Evolutionary conservation across 164 flowering plant species (phyloP).

Genomic region (Buxus sempervirens): DNA sequence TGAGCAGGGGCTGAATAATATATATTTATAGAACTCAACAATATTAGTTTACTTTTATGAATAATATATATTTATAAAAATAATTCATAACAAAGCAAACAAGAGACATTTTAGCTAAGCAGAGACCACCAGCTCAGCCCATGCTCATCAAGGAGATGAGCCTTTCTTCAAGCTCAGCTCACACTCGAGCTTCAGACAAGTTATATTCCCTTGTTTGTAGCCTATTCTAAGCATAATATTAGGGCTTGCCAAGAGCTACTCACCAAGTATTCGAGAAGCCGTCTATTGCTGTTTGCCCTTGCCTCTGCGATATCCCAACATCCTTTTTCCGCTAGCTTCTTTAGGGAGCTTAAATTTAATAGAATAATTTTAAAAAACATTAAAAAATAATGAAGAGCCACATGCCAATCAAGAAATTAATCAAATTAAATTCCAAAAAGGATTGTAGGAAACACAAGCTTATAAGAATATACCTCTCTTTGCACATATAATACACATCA

Average conservation of each 20-base stretch:
- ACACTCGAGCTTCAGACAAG: no score
- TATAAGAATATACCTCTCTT: slow-evolving; percentile 53
- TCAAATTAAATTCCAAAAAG: slow-evolving; percentile 2
- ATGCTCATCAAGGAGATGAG: no score
- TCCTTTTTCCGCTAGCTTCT: slow-evolving; percentile 86
- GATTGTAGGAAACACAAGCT: neutral
- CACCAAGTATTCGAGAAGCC: slow-evolving; percentile 79
- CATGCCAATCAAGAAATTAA: neutral
- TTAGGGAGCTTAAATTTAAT: slow-evolving; percentile 50
- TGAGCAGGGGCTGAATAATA: no score
- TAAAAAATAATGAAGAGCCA: neutral
- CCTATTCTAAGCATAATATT: no score
- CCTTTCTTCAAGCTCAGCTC: no score
- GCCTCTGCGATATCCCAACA: slow-evolving; percentile 91
- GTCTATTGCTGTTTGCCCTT: slow-evolving; percentile 48
- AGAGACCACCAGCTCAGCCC: no score
- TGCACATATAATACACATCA: slow-evolving; percentile 54
- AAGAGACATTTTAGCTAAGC: no score
- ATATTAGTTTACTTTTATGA: no score
- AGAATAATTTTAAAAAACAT: slow-evolving; percentile 4
- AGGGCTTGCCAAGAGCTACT: neutral
- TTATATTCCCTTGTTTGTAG: no score
- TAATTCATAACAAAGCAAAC: no score
- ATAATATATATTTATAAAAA: no score
- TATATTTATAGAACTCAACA: no score